Conservation (phyloP, 345 rosid genomes). For the Ceriops tagal region DNA sequence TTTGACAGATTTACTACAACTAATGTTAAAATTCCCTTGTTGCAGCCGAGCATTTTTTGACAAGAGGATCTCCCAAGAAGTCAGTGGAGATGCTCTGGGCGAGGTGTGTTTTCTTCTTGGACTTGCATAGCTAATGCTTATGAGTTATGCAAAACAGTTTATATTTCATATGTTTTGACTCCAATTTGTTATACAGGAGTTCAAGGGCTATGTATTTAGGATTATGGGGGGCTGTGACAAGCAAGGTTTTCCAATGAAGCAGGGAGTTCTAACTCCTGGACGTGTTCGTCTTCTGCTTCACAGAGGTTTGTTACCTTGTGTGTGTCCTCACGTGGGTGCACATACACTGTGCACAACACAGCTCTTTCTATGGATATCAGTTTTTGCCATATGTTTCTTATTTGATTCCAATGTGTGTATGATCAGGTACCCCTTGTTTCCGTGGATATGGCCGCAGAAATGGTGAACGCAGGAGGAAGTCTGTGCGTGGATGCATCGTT, state of each 20-base stretch:
- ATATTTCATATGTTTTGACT: neutral
- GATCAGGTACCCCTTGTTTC: conserved; percentile 74
- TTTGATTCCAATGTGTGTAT: neutral
- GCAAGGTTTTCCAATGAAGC: conserved; percentile 95
- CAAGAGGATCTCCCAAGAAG: conserved; percentile 81
- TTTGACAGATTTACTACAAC: neutral
- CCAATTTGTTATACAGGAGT: conserved; percentile 45
- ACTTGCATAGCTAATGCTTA: neutral
- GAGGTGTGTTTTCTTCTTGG: conserved; percentile 36
- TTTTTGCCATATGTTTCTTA: neutral
- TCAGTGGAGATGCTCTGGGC: conserved; percentile 70
- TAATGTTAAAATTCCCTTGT: conserved; percentile 1
- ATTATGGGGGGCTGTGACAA: conserved; percentile 96
- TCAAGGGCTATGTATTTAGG: conserved; percentile 83
- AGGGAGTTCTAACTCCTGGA: conserved; percentile 87
- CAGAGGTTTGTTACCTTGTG: conserved; percentile 38
- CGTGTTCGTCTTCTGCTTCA: conserved; percentile 87
- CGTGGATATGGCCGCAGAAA: conserved; percentile 73
- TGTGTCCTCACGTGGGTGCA: neutral
- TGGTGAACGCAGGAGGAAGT: conserved; percentile 82
- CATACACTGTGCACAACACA: neutral
- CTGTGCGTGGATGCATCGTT: conserved; percentile 89
- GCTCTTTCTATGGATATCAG: neutral
- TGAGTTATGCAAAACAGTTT: neutral
- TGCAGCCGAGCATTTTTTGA: conserved; percentile 59